Evolutionary conservation across 2,329 filamentous ascomycete species (phyloP).

Genomic region (Xenosphaeropsis pyriputrescens): DNA sequence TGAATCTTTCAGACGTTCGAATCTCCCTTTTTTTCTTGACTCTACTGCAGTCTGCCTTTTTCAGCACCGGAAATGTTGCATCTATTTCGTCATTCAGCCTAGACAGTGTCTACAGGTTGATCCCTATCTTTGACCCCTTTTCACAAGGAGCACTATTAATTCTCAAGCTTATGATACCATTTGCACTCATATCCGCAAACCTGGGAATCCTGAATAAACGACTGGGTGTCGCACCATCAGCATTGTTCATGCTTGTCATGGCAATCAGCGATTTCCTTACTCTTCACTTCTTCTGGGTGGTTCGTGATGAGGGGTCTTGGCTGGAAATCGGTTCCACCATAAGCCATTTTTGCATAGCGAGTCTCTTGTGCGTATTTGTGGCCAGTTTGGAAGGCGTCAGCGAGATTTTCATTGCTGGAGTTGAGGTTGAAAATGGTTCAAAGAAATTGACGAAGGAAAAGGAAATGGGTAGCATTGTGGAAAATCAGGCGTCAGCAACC

Average conservation of each 20-base stretch:
- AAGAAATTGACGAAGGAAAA: constrained; percentile 12
- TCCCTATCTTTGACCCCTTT: constrained; percentile 90
- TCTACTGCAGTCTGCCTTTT: constrained; percentile 88
- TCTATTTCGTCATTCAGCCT: constrained; percentile 88
- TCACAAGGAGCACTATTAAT: constrained; percentile 77
- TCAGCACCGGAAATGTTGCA: constrained; percentile 91
- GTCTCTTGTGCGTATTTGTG: constrained; percentile 79
- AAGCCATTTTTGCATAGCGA: constrained; percentile 89
- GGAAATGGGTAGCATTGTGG: constrained; percentile 11
- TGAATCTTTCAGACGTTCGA: constrained; percentile 72
- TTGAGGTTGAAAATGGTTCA: constrained; percentile 41
- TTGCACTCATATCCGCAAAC: constrained; percentile 82
- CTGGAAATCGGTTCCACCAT: constrained; percentile 96
- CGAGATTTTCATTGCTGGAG: constrained; percentile 65
- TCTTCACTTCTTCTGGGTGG: constrained; percentile 94
- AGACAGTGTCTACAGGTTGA: constrained; percentile 73
- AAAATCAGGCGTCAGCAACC: neutral
- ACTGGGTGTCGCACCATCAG: constrained; percentile 71
- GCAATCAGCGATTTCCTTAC: constrained; percentile 83
- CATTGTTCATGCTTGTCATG: constrained; percentile 91
- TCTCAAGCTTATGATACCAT: constrained; percentile 84
- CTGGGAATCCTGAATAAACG: constrained; percentile 83
- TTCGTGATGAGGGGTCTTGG: constrained; percentile 93
- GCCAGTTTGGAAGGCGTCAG: constrained; percentile 76
- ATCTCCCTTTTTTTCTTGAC: constrained; percentile 92